Base-by-base conservation (phyloP, 352 stramenopile genomes). In the Globisporangium parvum region DNA sequence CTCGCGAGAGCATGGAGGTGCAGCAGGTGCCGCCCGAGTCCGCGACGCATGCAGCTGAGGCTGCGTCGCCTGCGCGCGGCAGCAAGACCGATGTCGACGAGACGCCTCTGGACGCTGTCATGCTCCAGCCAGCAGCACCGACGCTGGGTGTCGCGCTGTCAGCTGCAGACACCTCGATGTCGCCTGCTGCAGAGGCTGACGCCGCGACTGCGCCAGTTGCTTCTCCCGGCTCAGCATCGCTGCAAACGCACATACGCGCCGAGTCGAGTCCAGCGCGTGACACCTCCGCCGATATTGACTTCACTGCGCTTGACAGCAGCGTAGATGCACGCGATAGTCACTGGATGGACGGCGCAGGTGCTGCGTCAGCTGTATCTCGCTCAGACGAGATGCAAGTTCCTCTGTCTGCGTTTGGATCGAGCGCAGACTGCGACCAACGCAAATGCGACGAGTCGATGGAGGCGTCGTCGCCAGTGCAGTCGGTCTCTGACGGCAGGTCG, bases 121-220 rank as follows among this genome's bases (percentile, higher is more conserved):
- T 39, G 35, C 57, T 60, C 1, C 49, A 69, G 31, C 28, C 46
- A 21, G 48, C 47, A 1, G 49, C 45, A 0, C 37, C 42, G 26
- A 45, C 60, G 33, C 18, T 53, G 1, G 62, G 61, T 31, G 6
- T 57, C 39, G 31, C 45, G 28, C 35, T 51, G 55, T 10, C 20
- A 14, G 6, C n/a, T n/a, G n/a, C n/a, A 33, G 28, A 33, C 28
- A 8, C 28, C 28, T 33, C n/a, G n/a, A n/a, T n/a, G n/a, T n/a
- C n/a, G n/a, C n/a, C n/a, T n/a, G n/a, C 28, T 0, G 10, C 46
- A 9, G 14, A 10, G 14, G 2, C 37, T 15, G 12, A 20, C 0
- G 4, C 55, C 12, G 14, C n/a, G 2, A 23, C 42, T 17, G 17
- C 15, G 3, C 17, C 48, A 2, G 0, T n/a, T 6, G 46, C 9